Percentiles rank a stretch among this genome's conserved stretches.
Evolutionary conservation across 2,329 filamentous ascomycete genomes (phyloP).

Genomic region (Fusarium buharicum): DNA sequence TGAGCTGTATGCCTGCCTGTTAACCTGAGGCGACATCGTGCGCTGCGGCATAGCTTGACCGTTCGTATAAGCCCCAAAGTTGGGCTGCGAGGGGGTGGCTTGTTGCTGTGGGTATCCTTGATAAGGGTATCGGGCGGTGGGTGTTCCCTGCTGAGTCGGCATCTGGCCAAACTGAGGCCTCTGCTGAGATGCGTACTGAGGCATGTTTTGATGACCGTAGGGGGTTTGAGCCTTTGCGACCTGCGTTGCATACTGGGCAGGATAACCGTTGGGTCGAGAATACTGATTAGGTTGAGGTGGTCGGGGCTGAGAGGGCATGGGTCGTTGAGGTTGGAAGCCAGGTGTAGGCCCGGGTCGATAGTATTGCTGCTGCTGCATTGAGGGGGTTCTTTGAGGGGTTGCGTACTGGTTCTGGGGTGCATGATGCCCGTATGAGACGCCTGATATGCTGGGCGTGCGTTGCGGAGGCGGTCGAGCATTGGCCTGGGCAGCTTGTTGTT

Average conservation of each 20-base stretch:
- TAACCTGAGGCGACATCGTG: slow-evolving; percentile 58
- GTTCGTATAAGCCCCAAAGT: slow-evolving; percentile 55
- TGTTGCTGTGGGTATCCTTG: slow-evolving; percentile 55
- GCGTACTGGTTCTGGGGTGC: slow-evolving; percentile 58
- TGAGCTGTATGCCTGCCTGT: slow-evolving; percentile 53
- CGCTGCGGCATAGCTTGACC: slow-evolving; percentile 55
- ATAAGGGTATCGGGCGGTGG: slow-evolving; percentile 56
- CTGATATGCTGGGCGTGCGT: slow-evolving; percentile 54
- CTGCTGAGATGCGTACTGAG: slow-evolving; percentile 59
- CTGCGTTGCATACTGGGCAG: slow-evolving; percentile 59
- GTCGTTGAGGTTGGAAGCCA: slow-evolving; percentile 57
- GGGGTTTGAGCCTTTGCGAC: slow-evolving; percentile 63
- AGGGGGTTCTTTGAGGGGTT: slow-evolving; percentile 59
- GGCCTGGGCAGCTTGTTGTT: slow-evolving; percentile 50
- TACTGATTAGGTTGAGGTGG: slow-evolving; percentile 60
- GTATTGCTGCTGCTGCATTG: slow-evolving; percentile 57
- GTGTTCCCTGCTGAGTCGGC: slow-evolving; percentile 54
- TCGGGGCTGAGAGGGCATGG: slow-evolving; percentile 49
- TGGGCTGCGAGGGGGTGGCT: slow-evolving; percentile 51
- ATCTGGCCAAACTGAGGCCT: slow-evolving; percentile 57
- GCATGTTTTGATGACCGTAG: slow-evolving; percentile 63
- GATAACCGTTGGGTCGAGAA: slow-evolving; percentile 60
- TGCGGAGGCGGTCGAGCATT: slow-evolving; percentile 52
- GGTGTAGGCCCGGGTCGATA: slow-evolving; percentile 54
- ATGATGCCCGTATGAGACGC: slow-evolving; percentile 57